Evolutionary conservation across 306 rosid genomes (phyloP).

Genomic region (Hippophae gyantsensis): DNA sequence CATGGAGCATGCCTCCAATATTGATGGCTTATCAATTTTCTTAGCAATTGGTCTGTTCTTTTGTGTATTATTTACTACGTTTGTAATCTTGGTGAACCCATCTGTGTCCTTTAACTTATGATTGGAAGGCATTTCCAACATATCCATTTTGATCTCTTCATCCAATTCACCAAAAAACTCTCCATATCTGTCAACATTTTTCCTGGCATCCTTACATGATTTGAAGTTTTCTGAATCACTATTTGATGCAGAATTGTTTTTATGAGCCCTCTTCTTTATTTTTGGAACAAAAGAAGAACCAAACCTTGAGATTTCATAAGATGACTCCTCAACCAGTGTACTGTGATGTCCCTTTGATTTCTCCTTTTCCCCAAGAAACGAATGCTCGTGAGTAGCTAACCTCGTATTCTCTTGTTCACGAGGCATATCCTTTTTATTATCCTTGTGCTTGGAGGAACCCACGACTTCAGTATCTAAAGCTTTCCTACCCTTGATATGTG

Average conservation of each 20-base stretch:
- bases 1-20: slow-evolving; percentile 29
- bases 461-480: slow-evolving; percentile 31
- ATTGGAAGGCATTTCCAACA: slow-evolving; percentile 33
- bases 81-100: slow-evolving; percentile 29
- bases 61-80: slow-evolving; percentile 28
- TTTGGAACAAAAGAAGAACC: slow-evolving; percentile 37
- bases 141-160: slow-evolving; percentile 37
- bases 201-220: slow-evolving; percentile 32
- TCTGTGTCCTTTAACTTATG: slow-evolving; percentile 48
- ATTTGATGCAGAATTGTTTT: slow-evolving; percentile 32
- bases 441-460: slow-evolving; percentile 45
- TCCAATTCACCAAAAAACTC: slow-evolving; percentile 72
- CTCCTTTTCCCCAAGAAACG: slow-evolving; percentile 40
- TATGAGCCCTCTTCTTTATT: slow-evolving; percentile 37
- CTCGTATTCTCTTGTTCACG: slow-evolving; percentile 32
- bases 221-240: slow-evolving; percentile 43
- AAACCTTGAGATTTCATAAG: slow-evolving; percentile 40
- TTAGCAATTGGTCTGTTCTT: slow-evolving; percentile 48
- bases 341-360: slow-evolving; percentile 51
- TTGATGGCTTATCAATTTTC: slow-evolving; percentile 37
- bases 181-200: slow-evolving; percentile 45
- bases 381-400: slow-evolving; percentile 38
- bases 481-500: slow-evolving; percentile 36
- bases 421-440: slow-evolving; percentile 29
- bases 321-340: slow-evolving; percentile 28